A percentile compares a stretch with the other conserved stretches of the same genome.
phyloP scores from a whole-genome alignment of 192 early-diverging fungal genomes.

The Coemansia sp. region DNA sequence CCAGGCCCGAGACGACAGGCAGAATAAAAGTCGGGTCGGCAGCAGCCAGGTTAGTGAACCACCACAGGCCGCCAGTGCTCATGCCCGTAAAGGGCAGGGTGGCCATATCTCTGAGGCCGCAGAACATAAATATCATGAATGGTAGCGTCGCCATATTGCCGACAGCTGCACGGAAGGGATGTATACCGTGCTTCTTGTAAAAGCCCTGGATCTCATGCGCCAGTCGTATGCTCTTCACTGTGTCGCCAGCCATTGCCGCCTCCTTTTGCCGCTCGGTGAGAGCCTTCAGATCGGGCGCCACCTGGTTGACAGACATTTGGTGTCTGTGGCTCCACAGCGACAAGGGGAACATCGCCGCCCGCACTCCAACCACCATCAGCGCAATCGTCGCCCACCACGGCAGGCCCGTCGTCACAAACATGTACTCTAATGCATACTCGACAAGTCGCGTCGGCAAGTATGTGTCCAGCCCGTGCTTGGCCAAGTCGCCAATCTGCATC shows the following conservation, averaged over 20 bases:
- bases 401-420: constrained; percentile 80
- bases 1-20: constrained; percentile 70
- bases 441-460: constrained; percentile 71
- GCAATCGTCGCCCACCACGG: constrained; percentile 96
- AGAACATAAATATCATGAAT: constrained; percentile 83
- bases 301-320: constrained; percentile 66
- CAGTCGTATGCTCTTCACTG: constrained; percentile 50
- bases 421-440: constrained; percentile 74
- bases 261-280: constrained; percentile 67
- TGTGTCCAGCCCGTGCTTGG: constrained; percentile 76
- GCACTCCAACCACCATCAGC: constrained; percentile 66
- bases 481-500: constrained; percentile 84
- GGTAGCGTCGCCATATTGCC: constrained; percentile 74
- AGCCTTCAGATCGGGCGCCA: constrained; percentile 71
- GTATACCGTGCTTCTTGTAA: constrained; percentile 67
- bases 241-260: constrained; percentile 64
- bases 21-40: constrained; percentile 83
- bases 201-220: constrained; percentile 62
- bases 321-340: constrained; percentile 73
- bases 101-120: constrained; percentile 81
- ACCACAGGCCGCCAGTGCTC: constrained; percentile 71
- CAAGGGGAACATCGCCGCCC: constrained; percentile 72
- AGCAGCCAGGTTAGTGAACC: constrained; percentile 84
- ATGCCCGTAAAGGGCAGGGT: constrained; percentile 81
- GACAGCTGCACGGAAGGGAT: constrained; percentile 65